Evolutionary conservation across 192 early-diverging fungal genomes (phyloP).

Genomic region (Backusella australiensis): DNA sequence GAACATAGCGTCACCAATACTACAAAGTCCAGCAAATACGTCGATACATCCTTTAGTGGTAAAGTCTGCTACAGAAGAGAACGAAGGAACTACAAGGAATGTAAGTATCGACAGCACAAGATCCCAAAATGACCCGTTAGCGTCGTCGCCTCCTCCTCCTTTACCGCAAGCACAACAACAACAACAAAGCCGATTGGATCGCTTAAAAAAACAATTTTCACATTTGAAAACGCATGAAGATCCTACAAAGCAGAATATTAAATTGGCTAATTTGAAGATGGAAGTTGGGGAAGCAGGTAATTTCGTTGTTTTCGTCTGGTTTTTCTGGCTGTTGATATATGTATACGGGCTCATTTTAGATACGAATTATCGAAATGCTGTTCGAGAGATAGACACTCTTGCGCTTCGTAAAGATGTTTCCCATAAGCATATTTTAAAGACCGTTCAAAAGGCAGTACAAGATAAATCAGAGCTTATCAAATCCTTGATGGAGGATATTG

Average conservation of each 20-base stretch:
- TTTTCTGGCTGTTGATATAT: background rate
- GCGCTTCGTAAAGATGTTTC: background rate
- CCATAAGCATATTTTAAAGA: background rate
- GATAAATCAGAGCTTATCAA: conserved; percentile 1
- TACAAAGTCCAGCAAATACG: background rate
- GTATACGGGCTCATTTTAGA: background rate
- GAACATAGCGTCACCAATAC: background rate
- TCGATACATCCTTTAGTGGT: conserved; percentile 5
- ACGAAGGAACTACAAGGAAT: background rate
- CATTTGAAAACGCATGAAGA: conserved; percentile 17
- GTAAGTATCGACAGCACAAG: conserved; percentile 7
- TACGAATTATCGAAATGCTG: conserved; percentile 17
- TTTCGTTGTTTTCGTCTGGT: background rate
- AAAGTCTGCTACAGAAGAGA: background rate
- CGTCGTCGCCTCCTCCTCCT: background rate
- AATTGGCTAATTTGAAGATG: conserved; percentile 28
- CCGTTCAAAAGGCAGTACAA: background rate
- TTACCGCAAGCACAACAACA: background rate
- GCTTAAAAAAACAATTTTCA: conserved; percentile 21
- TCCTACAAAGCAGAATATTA: conserved; percentile 20
- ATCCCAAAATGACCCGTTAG: background rate
- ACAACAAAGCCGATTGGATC: conserved; percentile 23
- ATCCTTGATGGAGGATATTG: background rate
- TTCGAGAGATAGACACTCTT: conserved; percentile 16
- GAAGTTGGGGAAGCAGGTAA: conserved; percentile 34